A percentile compares a stretch with the other conserved stretches of the same genome.
phyloP scores from a whole-genome alignment of 306 rosid genomes.

The Macrotyloma uniflorum region DNA sequence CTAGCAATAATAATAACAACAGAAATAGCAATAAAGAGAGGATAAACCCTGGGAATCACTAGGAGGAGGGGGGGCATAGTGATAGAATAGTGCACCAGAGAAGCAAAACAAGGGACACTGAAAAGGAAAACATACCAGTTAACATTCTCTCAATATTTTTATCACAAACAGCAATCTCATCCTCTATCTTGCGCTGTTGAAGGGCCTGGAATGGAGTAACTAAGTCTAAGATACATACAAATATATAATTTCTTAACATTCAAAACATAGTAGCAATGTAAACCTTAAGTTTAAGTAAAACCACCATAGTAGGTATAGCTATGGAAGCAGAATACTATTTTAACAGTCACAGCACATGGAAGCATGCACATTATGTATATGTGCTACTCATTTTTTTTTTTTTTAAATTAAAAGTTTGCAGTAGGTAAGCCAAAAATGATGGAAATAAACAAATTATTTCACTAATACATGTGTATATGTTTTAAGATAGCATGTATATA shows the following conservation, averaged over 20 bases:
- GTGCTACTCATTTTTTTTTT: constrained; percentile 3
- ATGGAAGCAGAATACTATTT: constrained; percentile 4
- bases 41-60: constrained; percentile 19
- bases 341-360: not conserved
- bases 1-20: not conserved
- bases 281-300: constrained; percentile 13
- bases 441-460: not conserved
- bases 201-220: constrained; percentile 63
- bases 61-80: not conserved
- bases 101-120: constrained; percentile 18
- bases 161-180: constrained; percentile 69
- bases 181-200: constrained; percentile 66
- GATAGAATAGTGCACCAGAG: not conserved
- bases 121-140: constrained; percentile 53
- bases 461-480: not conserved
- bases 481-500: not conserved
- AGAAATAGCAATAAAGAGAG: not conserved
- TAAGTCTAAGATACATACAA: constrained; percentile 23
- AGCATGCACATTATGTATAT: constrained; percentile 1
- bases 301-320: constrained; percentile 6
- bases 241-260: constrained; percentile 20
- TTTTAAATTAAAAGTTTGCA: not conserved
- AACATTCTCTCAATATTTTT: constrained; percentile 56
- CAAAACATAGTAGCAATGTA: constrained; percentile 23
- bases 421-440: constrained; percentile 3